Evolutionary conservation across 768 basidiomycete genomes (phyloP), one percentile per base, ranked within the genome.

Genomic region (Crepidotus variabilis): DNA sequence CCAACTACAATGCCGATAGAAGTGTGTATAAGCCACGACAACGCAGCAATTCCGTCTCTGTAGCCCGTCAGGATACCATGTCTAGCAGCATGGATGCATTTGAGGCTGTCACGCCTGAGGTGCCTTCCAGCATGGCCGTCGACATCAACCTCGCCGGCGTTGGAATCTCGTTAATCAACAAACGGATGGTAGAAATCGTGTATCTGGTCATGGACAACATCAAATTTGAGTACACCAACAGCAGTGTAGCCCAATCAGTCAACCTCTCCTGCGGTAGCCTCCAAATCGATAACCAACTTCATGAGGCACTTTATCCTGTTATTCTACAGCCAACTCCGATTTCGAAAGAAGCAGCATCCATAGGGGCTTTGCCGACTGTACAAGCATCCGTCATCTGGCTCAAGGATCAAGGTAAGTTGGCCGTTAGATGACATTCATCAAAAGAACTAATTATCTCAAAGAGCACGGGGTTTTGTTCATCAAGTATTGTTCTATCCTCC

Each of bases 401-500:
- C 55, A 98, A 98, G 64, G 96, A 98, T 67, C 84, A 93, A 79
- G 92, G 96, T 93, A 59, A 65, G 73, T 61, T 11, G 23, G 13
- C 39, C 16, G 6, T 20, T 21, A 55, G 13, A 45, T 18, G 11
- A n/a, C 11, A 35, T 18, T 47, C 7, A 10, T 11, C 10, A 24
- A 18, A 18, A 36, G 10, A 24, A 33, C 32, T 59, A 23, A 52
- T 45, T 6, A 50, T 11, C 43, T 53, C 28, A 33, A 51, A 99
- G 97, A 88, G n/a, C 97, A 98, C 61, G 97, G 97, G 16, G 97
- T 99, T 8, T 71, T 93, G n/a, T 98, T 97, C 69, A 80, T 99
- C 75, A 98, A 98, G 72, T 98, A 98, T 66, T 96, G 92, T 53
- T 95, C 95, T 1, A 82, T 98, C 51, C 74, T 99, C 13, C 75